Conservation (phyloP, 75 land plant species). For the Selaginella tamariscina region DNA sequence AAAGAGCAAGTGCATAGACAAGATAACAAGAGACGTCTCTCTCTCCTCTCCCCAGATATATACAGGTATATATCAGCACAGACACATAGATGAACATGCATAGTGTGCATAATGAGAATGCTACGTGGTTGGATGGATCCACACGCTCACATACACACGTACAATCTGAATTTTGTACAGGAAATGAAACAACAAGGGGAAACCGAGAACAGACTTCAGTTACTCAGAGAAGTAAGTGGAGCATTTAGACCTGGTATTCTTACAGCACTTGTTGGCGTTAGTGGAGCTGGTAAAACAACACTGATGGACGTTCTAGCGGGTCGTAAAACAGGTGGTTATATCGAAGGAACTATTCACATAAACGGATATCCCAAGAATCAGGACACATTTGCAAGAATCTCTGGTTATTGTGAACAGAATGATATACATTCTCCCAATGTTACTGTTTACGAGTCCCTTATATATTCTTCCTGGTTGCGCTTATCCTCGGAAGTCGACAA, state of each 20-base stretch:
- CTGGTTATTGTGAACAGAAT: constrained; percentile 51
- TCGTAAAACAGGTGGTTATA: constrained; percentile 29
- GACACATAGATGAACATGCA: too few relatives aligned
- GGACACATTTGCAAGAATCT: constrained; percentile 50
- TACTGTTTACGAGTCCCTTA: constrained; percentile 39
- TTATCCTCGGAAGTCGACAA: neutral
- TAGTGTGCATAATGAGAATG: too few relatives aligned
- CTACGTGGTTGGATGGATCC: neutral
- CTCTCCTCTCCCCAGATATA: too few relatives aligned
- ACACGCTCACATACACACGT: neutral
- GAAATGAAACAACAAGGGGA: constrained; percentile 10
- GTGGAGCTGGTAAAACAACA: constrained; percentile 2
- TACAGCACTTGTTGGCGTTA: constrained; percentile 9
- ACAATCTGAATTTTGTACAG: neutral
- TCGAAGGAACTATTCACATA: constrained; percentile 34
- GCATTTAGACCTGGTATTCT: constrained; percentile 6
- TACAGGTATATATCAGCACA: too few relatives aligned
- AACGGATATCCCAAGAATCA: constrained; percentile 41
- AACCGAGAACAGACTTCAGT: neutral
- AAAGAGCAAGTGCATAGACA: too few relatives aligned
- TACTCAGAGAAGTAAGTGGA: neutral
- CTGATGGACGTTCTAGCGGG: constrained; percentile 11
- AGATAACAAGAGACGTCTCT: too few relatives aligned
- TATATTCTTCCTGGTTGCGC: neutral
- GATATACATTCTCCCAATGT: constrained; percentile 45